Evolutionary conservation across 169 alveolate genomes (phyloP).

Genomic region (Cryptosporidium canis): DNA sequence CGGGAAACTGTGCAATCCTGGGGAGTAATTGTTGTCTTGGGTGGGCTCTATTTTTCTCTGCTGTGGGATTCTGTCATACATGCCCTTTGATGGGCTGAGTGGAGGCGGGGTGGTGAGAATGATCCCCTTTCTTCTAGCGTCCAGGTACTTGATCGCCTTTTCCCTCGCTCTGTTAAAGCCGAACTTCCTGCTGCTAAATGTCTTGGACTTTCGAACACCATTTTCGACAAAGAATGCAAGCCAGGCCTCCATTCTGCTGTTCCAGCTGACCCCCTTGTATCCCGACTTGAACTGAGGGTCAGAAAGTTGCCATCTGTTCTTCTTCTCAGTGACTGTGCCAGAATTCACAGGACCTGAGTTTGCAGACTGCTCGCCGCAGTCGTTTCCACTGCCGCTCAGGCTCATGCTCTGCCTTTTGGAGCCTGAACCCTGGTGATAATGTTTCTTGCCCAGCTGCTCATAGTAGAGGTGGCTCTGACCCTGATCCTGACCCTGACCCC

Average conservation of each 20-base stretch:
- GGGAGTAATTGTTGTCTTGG: neutral
- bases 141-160: conserved; percentile 45
- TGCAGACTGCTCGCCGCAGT: neutral
- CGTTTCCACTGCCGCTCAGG: too few relatives aligned
- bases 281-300: conserved; percentile 71
- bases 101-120: conserved; percentile 70
- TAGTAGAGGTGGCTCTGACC: neutral
- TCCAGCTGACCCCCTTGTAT: conserved; percentile 68
- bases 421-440: neutral
- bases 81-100: conserved; percentile 58
- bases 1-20: neutral
- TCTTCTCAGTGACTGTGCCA: conserved; percentile 14
- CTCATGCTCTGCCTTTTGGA: neutral
- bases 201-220: conserved; percentile 51
- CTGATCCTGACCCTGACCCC: neutral
- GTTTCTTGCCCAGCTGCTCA: neutral
- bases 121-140: conserved; percentile 60
- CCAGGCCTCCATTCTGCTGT: conserved; percentile 71
- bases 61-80: conserved; percentile 52
- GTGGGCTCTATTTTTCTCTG: conserved; percentile 1
- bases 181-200: conserved; percentile 67
- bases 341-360: neutral
- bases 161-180: conserved; percentile 66
- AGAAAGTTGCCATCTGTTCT: conserved; percentile 55
- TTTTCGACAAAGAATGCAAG: conserved; percentile 63